These are phyloP conservation scores for Exophiala sideris DNA, from an alignment of 2,329 filamentous ascomycete species.

Conservation along the genomic window DNA sequence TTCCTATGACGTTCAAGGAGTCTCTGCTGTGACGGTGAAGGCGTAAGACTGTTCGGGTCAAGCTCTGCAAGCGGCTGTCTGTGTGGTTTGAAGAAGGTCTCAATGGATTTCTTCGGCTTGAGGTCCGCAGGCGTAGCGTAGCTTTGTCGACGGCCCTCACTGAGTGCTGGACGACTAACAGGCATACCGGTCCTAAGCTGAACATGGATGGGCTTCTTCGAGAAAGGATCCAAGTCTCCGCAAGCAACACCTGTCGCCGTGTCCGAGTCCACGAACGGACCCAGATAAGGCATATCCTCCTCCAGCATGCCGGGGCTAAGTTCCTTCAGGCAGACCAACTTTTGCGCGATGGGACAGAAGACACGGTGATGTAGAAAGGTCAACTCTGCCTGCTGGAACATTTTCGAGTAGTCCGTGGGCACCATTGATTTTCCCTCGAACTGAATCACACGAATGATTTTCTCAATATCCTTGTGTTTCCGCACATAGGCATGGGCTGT, in stretches of 20 bases:
- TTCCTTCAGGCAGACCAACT: constrained; percentile 72
- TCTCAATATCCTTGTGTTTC: constrained; percentile 84
- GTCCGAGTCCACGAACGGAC: constrained; percentile 64
- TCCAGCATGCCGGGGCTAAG: constrained; percentile 61
- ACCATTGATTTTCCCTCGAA: constrained; percentile 84
- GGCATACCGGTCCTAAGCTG: constrained; percentile 23
- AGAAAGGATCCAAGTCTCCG: constrained; percentile 76
- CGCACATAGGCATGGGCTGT: constrained; percentile 87
- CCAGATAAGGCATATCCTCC: constrained; percentile 77
- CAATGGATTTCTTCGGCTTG: constrained; percentile 61
- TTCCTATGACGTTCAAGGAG: constrained; percentile 54
- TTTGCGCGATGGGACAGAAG: constrained; percentile 71
- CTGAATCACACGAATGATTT: constrained; percentile 74
- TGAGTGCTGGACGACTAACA: constrained; percentile 34
- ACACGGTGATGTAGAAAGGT: constrained; percentile 95
- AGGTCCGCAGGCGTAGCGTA: constrained; percentile 47
- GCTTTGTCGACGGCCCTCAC: constrained; percentile 39
- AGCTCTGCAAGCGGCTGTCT: constrained; percentile 64
- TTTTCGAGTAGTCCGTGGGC: constrained; percentile 73
- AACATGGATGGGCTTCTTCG: constrained; percentile 33
- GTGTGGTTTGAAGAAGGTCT: constrained; percentile 62
- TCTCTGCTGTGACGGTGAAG: constrained; percentile 62
- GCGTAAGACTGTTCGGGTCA: constrained; percentile 64
- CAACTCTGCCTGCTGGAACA: constrained; percentile 81
- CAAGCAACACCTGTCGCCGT: constrained; percentile 70